Conservation (phyloP, 805 yeast species). For the Candida tallmaniae region DNA sequence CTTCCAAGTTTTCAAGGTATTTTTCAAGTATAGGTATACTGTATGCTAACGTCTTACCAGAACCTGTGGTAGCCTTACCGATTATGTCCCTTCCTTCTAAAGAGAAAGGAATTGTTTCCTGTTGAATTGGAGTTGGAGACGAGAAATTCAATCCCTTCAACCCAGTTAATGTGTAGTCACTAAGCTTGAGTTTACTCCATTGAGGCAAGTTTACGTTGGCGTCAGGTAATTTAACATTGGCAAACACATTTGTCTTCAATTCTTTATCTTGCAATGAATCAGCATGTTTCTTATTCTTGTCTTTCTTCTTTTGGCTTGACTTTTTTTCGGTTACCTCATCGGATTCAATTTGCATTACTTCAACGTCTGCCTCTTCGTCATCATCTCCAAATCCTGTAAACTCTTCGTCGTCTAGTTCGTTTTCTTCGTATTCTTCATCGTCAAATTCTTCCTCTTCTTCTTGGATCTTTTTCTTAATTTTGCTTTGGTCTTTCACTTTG, state of each 20-base stretch:
- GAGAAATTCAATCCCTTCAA: slow-evolving; percentile 53
- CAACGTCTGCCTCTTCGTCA: slow-evolving; percentile 17
- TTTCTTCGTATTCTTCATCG: slow-evolving; percentile 16
- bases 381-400: slow-evolving; percentile 17
- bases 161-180: slow-evolving; percentile 58
- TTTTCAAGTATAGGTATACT: slow-evolving; percentile 87
- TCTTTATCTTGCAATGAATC: slow-evolving; percentile 3
- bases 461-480: slow-evolving; percentile 12
- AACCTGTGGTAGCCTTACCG: slow-evolving; percentile 97
- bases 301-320: slow-evolving; percentile 12
- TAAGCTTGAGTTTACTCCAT: slow-evolving; percentile 54
- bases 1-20: slow-evolving; percentile 29
- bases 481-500: slow-evolving; percentile 30
- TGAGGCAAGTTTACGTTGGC: slow-evolving; percentile 50
- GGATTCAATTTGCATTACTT: slow-evolving; percentile 15
- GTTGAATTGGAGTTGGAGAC: slow-evolving; percentile 84
- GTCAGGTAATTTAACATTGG: slow-evolving; percentile 24
- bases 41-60: slow-evolving; percentile 95
- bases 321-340: slow-evolving; percentile 11
- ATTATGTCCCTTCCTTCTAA: slow-evolving; percentile 73
- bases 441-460: slow-evolving; percentile 15
- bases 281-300: slow-evolving; percentile 10
- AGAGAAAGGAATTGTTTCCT: slow-evolving; percentile 67
- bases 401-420: slow-evolving; percentile 12
- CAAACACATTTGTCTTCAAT: slow-evolving; percentile 20